Evolutionary conservation across 352 stramenopile genomes (phyloP).

Genomic region (Aphanomyces invadans): DNA sequence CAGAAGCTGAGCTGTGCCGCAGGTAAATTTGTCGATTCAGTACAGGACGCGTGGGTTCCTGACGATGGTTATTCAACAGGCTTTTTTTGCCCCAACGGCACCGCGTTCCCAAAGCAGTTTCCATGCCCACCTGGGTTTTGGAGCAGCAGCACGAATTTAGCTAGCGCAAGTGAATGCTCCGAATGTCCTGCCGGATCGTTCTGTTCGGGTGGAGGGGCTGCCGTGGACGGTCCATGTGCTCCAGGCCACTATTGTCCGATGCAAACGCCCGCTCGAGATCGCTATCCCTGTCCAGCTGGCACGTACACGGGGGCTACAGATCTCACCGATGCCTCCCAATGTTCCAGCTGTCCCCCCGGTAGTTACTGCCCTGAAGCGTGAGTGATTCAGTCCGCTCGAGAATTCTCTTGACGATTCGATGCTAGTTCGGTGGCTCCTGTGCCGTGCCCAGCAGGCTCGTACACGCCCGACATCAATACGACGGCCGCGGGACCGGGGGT

Average conservation of each 20-base stretch:
- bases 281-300: constrained; percentile 77
- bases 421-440: constrained; percentile 45
- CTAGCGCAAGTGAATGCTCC: constrained; percentile 56
- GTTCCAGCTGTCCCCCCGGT: constrained; percentile 66
- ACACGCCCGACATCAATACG: constrained; percentile 62
- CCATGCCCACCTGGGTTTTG: constrained; percentile 83
- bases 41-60: not conserved
- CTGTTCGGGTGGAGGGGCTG: constrained; percentile 72
- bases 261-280: constrained; percentile 47
- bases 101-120: constrained; percentile 53
- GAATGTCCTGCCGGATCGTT: constrained; percentile 80
- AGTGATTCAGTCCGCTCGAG: not conserved
- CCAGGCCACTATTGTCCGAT: constrained; percentile 86
- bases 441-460: constrained; percentile 68
- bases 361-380: constrained; percentile 57
- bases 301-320: constrained; percentile 70
- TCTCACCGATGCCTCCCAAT: constrained; percentile 67
- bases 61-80: constrained; percentile 13
- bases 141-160: constrained; percentile 64
- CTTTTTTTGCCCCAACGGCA: constrained; percentile 80
- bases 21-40: constrained; percentile 1
- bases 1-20: constrained; percentile 62
- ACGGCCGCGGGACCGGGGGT: constrained; percentile 48
- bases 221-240: constrained; percentile 60
- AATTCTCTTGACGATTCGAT: not conserved